Conservation (phyloP, 176 grass and related monocot genomes). For the Zoysia pacifica region DNA sequence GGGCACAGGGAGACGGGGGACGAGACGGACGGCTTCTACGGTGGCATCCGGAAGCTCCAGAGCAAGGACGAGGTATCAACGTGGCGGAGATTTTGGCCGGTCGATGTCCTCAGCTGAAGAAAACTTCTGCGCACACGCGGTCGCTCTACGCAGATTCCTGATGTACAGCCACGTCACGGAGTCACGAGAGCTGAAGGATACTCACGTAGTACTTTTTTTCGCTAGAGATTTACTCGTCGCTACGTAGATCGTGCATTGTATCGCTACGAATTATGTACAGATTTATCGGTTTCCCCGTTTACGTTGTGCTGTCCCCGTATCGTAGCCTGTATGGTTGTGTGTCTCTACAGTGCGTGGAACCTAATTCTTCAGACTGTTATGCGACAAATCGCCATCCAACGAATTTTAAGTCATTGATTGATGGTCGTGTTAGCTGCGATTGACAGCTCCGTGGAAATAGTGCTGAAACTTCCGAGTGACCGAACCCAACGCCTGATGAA, state of each 20-base stretch:
- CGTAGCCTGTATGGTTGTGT: not conserved
- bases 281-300: not conserved
- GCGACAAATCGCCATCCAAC: not conserved
- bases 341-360: not conserved
- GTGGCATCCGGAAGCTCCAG: constrained; percentile 74
- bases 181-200: constrained; percentile 20
- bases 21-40: constrained; percentile 77
- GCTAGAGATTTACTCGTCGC: not conserved
- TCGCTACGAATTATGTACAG: constrained; percentile 20
- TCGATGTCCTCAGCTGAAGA: constrained; percentile 55
- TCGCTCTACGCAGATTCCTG: not conserved
- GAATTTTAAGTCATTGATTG: not conserved
- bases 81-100: constrained; percentile 76
- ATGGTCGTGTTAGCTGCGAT: not conserved
- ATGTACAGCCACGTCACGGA: not conserved
- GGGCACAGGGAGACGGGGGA: constrained; percentile 73
- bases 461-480: not conserved
- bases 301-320: not conserved
- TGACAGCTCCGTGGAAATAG: not conserved
- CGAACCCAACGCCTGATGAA: not conserved
- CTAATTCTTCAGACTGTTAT: not conserved
- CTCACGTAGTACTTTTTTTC: not conserved
- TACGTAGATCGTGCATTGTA: not conserved
- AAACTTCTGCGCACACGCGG: not conserved
- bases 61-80: constrained; percentile 63